A percentile compares a stretch with the other conserved stretches of the same genome.
phyloP scores from a whole-genome alignment of 2,329 filamentous ascomycete species.

The Ophiostoma pallidulum region DNA sequence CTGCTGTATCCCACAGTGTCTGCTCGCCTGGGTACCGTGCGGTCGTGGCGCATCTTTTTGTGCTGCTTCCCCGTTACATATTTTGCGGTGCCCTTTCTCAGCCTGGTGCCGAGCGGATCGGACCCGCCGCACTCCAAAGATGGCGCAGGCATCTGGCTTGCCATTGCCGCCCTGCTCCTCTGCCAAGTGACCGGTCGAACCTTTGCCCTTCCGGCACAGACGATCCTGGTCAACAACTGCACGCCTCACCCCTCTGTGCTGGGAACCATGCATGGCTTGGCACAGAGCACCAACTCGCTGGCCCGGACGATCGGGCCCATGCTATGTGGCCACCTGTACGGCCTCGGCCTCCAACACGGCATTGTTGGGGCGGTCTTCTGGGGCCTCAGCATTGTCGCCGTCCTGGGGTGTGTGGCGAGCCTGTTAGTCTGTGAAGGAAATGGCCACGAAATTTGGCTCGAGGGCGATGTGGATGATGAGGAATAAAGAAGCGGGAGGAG shows the following conservation, averaged over 20 bases:
- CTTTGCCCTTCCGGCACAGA: slow-evolving; percentile 51
- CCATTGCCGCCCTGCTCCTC: slow-evolving; percentile 51
- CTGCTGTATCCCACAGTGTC: slow-evolving; percentile 62
- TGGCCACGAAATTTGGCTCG: slow-evolving; percentile 56
- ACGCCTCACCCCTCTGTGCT: slow-evolving; percentile 48
- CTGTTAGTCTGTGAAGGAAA: slow-evolving; percentile 47
- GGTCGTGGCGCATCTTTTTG: slow-evolving; percentile 58
- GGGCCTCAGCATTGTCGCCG: slow-evolving; percentile 40
- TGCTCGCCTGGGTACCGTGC: slow-evolving; percentile 55
- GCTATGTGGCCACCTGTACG: slow-evolving; percentile 51
- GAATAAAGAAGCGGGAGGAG: slow-evolving; percentile 8
- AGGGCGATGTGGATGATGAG: slow-evolving; percentile 46
- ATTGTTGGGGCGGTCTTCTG: slow-evolving; percentile 52
- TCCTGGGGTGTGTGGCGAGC: slow-evolving; percentile 40
- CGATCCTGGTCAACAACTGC: slow-evolving; percentile 52
- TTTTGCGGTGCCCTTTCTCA: slow-evolving; percentile 58
- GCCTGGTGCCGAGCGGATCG: slow-evolving; percentile 51
- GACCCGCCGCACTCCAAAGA: slow-evolving; percentile 42
- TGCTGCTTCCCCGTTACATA: slow-evolving; percentile 64
- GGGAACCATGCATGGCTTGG: slow-evolving; percentile 47
- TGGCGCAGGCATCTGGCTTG: slow-evolving; percentile 52
- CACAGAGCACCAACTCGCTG: slow-evolving; percentile 49
- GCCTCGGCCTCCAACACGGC: slow-evolving; percentile 45
- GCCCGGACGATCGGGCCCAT: slow-evolving; percentile 52
- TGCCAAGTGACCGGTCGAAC: slow-evolving; percentile 66